Conservation (phyloP, 2,329 filamentous ascomycete species). For the Didymella arachidicola region DNA sequence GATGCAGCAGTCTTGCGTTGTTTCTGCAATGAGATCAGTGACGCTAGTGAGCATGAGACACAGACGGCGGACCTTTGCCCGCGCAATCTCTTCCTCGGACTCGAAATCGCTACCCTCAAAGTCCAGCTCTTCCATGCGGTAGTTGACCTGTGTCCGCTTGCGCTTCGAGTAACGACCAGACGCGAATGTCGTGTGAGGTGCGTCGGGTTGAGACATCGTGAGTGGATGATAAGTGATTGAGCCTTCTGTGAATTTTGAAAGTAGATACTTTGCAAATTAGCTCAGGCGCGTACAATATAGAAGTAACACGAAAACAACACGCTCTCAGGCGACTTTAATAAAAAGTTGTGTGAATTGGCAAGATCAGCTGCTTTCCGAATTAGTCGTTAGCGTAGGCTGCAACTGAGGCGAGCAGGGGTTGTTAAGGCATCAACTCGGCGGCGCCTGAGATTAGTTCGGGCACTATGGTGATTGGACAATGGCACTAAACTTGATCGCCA, state of each 20-base stretch:
- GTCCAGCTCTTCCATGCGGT: conserved; percentile 37
- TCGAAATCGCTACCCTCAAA: conserved; percentile 31
- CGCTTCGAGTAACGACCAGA: conserved; percentile 44
- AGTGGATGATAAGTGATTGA: background rate
- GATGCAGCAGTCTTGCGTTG: conserved; percentile 28
- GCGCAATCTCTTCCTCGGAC: conserved; percentile 27
- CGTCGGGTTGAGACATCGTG: conserved; percentile 29
- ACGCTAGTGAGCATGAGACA: background rate
- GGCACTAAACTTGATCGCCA: background rate
- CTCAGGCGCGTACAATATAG: conserved; percentile 16
- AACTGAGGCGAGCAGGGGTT: conserved; percentile 34
- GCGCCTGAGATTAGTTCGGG: conserved; percentile 9
- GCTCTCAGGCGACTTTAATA: conserved; percentile 36
- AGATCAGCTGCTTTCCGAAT: conserved; percentile 26
- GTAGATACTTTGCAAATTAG: background rate
- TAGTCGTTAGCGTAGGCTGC: conserved; percentile 45
- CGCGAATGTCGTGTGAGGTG: conserved; percentile 22
- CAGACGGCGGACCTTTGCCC: conserved; percentile 36
- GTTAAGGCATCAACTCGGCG: conserved; percentile 41
- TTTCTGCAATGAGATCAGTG: conserved; percentile 32
- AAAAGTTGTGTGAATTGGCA: conserved; percentile 13
- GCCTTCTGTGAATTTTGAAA: background rate
- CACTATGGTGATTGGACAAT: background rate
- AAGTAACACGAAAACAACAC: conserved; percentile 38
- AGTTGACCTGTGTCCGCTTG: conserved; percentile 45